phyloP scores from a whole-genome alignment of 192 early-diverging fungal genomes.

The Cetraspora pellucida region DNA sequence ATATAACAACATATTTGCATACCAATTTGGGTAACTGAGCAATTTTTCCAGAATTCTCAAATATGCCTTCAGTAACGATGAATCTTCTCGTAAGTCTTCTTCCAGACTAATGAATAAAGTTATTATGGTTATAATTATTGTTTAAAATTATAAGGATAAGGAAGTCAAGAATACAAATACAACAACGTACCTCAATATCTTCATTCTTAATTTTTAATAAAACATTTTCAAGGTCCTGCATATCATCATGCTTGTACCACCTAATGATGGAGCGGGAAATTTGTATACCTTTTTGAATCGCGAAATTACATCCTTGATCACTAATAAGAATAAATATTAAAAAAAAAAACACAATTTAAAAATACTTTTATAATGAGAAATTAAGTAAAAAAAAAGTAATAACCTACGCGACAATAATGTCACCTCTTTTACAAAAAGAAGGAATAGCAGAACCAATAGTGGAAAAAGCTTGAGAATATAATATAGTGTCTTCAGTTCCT shows the following conservation, averaged over 20 bases:
- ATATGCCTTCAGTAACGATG: slow-evolving; percentile 92
- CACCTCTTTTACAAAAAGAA: slow-evolving; percentile 95
- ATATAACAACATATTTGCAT: not conserved
- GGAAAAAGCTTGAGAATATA: slow-evolving; percentile 95
- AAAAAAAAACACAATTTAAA: slow-evolving; percentile 18
- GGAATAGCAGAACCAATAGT: slow-evolving; percentile 91
- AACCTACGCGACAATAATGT: slow-evolving; percentile 85
- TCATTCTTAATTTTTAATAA: slow-evolving; percentile 76
- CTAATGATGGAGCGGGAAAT: slow-evolving; percentile 89
- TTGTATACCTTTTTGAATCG: slow-evolving; percentile 85
- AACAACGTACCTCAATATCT: slow-evolving; percentile 45
- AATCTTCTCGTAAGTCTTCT: slow-evolving; percentile 85
- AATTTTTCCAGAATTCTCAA: slow-evolving; percentile 86
- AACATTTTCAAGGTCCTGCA: slow-evolving; percentile 90
- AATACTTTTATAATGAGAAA: not conserved
- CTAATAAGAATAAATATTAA: slow-evolving; percentile 45
- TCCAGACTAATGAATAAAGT: slow-evolving; percentile 34
- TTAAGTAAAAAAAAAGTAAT: not conserved
- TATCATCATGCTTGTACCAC: slow-evolving; percentile 96
- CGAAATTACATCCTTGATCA: slow-evolving; percentile 87
- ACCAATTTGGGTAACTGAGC: slow-evolving; percentile 75
- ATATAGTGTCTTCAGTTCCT: slow-evolving; percentile 81
- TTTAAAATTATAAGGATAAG: not conserved
- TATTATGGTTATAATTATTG: not conserved
- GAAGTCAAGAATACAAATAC: not conserved